Base-by-base conservation (phyloP, 2,329 filamentous ascomycete genomes). In the Cladosporium sp. region DNA sequence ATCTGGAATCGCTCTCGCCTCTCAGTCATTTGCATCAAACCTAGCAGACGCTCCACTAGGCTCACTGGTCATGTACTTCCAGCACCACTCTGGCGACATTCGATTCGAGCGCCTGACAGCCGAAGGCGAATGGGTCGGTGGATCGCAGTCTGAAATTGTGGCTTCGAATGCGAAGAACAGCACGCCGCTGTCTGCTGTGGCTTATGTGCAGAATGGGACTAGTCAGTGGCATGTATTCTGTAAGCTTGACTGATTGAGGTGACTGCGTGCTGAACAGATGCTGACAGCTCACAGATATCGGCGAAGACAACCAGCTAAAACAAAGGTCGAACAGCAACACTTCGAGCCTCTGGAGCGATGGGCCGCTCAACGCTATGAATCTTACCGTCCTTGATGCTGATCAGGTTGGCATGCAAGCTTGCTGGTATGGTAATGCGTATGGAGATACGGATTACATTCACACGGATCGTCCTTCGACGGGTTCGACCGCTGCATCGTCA, bases 1-100 rank as follows among this genome's bases (percentile, higher is more conserved):
- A n/a, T 79, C 79, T 15, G 81, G 81, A 12, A 79, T 83, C 47
- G 81, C 80, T 0, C 66, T 82, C 11, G 80, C 81, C 21, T 78
- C 78, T 7, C 79, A 81, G 52, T 81, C 79, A 0, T 81, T 80
- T 71, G 77, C 69, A 6, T 59, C 64, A 3, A 57, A 70, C 26
- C 64, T 72, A 11, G 32, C 74, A 32, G 71, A 72, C 8, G 72
- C 75, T 6, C 75, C 75, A 14, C 76, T 77, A 38, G 78, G 79
- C 3, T 75, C 75, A 14, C 76, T 82, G 7, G 79, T 78, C 1
- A 72, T 82, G 49, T 82, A 81, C 71, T 82, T 80, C 67, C 81
- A 83, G 67, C 79, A 83, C 68, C 75, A 78, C 30, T 75, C 75
- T 7, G 81, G 81, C 15, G 73, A 80, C 7, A 78, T 83, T 47